Evolutionary conservation across 306 rosid species (phyloP), one percentile per base, ranked within the genome.

Genomic region (Luffa aegyptiaca): DNA sequence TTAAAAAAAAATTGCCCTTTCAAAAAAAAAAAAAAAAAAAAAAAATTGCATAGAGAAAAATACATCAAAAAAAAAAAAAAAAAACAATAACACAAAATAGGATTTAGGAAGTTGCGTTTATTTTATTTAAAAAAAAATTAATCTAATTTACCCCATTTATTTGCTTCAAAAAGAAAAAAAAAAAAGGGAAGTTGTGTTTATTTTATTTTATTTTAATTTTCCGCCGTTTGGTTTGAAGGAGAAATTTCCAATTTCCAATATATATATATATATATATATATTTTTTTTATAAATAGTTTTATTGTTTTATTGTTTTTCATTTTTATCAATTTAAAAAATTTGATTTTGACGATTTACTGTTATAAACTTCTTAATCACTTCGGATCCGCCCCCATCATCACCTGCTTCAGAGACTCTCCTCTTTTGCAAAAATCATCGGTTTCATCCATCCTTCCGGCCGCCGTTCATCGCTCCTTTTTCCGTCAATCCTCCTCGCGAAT

Each of bases 341-440:
- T 58, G 70, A 61, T 57, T n/a, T 57, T 55, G 55, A 76, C 39
- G 68, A 77, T 36, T 56, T 61, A 57, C 69, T 77, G 68, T 55
- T 58, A 57, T 57, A 77, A 64, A 79, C 80, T 81, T 64, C 4
- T 63, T 14, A 42, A 26, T 4, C 85, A 79, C 82, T 81, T 51
- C 39, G 80, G 75, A 76, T 79, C 84, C 64, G 80, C 81, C 70
- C 36, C 75, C 78, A 65, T 75, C 53, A 65, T 72, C 75, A 42
- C 81, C 65, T 58, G 66, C 73, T 58, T 77, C 77, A 61, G 84
- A 71, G 55, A 48, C 81, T 13, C 39, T 20, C 75, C 44, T 13
- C 51, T 12, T 48, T 56, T 13, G 65, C 83, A 39, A 51, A 51
- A 81, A 49, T 77, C 68, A 76, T 83, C 81, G 80, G 26, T 82